These are phyloP conservation scores for Coriaria nepalensis DNA, from an alignment of 306 rosid species.

Conservation along the genomic window DNA sequence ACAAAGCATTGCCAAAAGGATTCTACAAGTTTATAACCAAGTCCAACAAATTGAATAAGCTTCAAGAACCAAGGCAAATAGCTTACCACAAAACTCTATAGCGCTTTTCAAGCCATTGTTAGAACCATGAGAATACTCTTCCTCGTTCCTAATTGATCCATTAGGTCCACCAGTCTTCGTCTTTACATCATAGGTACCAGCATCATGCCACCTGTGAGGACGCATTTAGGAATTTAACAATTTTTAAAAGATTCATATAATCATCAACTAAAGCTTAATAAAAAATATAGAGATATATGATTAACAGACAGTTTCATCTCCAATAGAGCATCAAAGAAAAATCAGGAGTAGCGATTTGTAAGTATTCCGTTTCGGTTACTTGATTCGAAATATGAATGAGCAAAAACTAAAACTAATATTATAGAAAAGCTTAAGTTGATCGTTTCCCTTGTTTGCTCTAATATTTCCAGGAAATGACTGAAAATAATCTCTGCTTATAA, in stretches of 20 bases:
- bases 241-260: neutral
- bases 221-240: constrained; percentile 3
- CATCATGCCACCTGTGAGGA: constrained; percentile 80
- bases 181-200: constrained; percentile 71
- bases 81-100: constrained; percentile 64
- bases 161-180: constrained; percentile 84
- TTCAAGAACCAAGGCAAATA: neutral
- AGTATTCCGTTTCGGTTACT: too few species aligned
- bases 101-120: constrained; percentile 86
- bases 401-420: too few species aligned
- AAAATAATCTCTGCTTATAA: too few species aligned
- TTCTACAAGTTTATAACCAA: neutral
- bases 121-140: constrained; percentile 67
- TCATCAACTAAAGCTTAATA: neutral
- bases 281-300: neutral
- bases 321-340: too few species aligned
- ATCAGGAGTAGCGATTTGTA: too few species aligned
- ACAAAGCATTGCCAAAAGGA: too few species aligned
- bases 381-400: too few species aligned
- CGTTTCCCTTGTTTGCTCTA: too few species aligned
- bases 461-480: too few species aligned
- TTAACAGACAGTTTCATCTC: too few species aligned
- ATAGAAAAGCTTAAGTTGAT: too few species aligned
- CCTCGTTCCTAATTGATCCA: constrained; percentile 77
- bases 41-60: neutral